Conservation (phyloP, 2,329 filamentous ascomycete species). For the Ophiostoma perfectum region DNA sequence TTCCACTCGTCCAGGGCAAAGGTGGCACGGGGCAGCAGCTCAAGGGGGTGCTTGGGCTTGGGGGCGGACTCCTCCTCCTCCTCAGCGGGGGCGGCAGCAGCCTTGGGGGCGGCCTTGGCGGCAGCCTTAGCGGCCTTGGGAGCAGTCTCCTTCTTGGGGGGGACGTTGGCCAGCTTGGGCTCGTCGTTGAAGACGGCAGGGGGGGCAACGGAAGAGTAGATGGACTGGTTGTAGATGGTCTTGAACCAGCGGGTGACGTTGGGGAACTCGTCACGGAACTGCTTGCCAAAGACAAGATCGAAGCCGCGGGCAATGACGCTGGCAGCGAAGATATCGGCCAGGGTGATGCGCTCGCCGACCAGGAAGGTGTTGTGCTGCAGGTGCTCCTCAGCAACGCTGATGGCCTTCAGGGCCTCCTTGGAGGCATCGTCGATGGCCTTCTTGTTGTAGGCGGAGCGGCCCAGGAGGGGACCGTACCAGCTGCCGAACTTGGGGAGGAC, state of each 20-base stretch:
- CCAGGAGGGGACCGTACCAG: slow-evolving; percentile 85
- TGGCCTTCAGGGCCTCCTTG: slow-evolving; percentile 62
- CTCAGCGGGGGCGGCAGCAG: slow-evolving; percentile 46
- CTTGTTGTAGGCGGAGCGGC: slow-evolving; percentile 90
- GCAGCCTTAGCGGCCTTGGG: slow-evolving; percentile 37
- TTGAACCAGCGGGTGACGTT: slow-evolving; percentile 90
- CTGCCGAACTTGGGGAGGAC: slow-evolving; percentile 64
- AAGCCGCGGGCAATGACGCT: slow-evolving; percentile 80
- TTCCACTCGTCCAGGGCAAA: slow-evolving; percentile 95
- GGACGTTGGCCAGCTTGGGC: slow-evolving; percentile 62
- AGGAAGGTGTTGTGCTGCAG: slow-evolving; percentile 92
- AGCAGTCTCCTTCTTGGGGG: slow-evolving; percentile 67
- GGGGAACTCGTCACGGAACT: slow-evolving; percentile 77
- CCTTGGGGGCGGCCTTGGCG: slow-evolving; percentile 39
- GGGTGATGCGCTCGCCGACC: slow-evolving; percentile 93
- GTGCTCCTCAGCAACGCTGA: slow-evolving; percentile 77
- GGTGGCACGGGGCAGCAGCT: slow-evolving; percentile 71
- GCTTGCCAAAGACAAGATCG: slow-evolving; percentile 89
- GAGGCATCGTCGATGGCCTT: slow-evolving; percentile 80
- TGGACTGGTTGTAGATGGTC: slow-evolving; percentile 86
- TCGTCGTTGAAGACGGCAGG: slow-evolving; percentile 76
- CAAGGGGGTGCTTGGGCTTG: slow-evolving; percentile 96
- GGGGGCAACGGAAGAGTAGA: slow-evolving; percentile 75
- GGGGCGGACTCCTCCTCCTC: slow-evolving; percentile 48
- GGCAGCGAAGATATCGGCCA: slow-evolving; percentile 85